Evolutionary conservation across 2,329 filamentous ascomycete genomes (phyloP), one percentile per base, ranked within the genome.

Genomic region (Fusarium sulawesiense): DNA sequence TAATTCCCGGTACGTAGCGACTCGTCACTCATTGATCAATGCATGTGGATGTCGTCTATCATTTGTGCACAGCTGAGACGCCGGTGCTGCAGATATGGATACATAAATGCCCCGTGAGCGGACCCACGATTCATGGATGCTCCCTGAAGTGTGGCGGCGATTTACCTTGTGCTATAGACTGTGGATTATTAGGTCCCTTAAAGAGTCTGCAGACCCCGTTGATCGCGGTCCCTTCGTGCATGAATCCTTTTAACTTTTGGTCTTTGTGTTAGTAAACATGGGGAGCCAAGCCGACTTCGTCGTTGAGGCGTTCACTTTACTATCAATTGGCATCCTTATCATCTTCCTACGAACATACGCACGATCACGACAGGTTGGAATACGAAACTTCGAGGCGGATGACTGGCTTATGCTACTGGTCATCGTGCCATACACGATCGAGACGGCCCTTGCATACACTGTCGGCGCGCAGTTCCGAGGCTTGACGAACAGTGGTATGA

Each of bases 401-500:
- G 88, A 90, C 71, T 88, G 86, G 67, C 45, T 77, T 10, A 77
- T 77, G 76, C 60, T 77, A 4, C 2, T 76, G 3, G 70, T 56
- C n/a, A 72, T 75, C 14, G 27, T 74, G 1, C 73, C 71, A 3
- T 76, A 76, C 40, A 56, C 73, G 16, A 62, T 66, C 21, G 77
- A 78, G 45, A 77, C 77, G n/a, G 61, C 66, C 1, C 68, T 77
- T 14, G 77, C 75, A 0, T 76, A 78, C 34, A 72, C 60, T 8
- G 83, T 87, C 25, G 83, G 82, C 5, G 82, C 78, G 56, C 66
- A 68, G 13, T 77, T 72, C 20, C 74, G 75, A 40, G 84, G 85
- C 0, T 76, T 86, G 2, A 83, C 85, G 11, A 86, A 87, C 62
- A 85, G 83, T 60, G 73, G 79, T 45, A 86, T 88, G 83, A 85